phyloP scores from a whole-genome alignment of 306 rosid species.

The barrel medic (Medicago truncatula) region DNA sequence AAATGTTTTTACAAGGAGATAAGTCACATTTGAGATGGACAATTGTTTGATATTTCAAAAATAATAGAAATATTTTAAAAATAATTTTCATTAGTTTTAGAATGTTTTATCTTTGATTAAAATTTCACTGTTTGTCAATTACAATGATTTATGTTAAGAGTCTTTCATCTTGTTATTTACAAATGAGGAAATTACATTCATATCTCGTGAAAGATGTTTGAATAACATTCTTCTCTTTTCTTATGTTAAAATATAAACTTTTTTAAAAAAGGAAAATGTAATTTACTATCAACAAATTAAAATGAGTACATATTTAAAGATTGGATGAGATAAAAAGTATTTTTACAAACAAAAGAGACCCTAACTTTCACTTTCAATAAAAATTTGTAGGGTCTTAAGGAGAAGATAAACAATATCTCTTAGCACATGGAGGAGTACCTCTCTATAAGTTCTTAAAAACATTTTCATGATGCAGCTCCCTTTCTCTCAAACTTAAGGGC shows the following conservation, averaged over 20 bases:
- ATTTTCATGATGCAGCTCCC: constrained; percentile 45
- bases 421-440: constrained; percentile 48
- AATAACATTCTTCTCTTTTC: too few relatives aligned
- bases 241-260: too few relatives aligned
- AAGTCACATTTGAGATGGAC: too few relatives aligned
- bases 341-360: not conserved
- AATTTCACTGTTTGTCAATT: too few relatives aligned
- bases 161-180: too few relatives aligned
- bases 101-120: not conserved
- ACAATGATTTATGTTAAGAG: not conserved
- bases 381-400: constrained; percentile 49
- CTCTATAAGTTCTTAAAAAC: constrained; percentile 17
- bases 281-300: not conserved
- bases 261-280: too few relatives aligned
- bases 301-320: too few relatives aligned
- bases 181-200: too few relatives aligned
- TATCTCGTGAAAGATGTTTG: too few relatives aligned
- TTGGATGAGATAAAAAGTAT: not conserved
- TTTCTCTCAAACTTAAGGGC: not conserved
- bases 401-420: constrained; percentile 39
- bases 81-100: not conserved
- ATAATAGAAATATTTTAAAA: too few relatives aligned
- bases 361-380: constrained; percentile 34
- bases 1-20: not conserved
- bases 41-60: too few relatives aligned